Evolutionary conservation across 2,329 filamentous ascomycete species (phyloP).

Genomic region (Fusarium sacchari): DNA sequence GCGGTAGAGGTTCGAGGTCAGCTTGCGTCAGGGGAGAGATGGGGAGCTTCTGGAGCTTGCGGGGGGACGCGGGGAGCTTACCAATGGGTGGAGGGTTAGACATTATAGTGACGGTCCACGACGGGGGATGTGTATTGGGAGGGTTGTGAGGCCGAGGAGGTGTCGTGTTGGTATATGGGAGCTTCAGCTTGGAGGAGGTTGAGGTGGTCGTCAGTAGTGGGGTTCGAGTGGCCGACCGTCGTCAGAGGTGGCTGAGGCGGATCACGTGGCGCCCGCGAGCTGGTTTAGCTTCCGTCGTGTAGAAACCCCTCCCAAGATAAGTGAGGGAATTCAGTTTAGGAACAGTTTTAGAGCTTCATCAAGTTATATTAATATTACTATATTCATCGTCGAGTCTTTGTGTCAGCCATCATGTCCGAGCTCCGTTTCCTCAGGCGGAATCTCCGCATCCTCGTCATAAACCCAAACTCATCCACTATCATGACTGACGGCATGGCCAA

Average conservation of each 20-base stretch:
- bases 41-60: constrained; percentile 26
- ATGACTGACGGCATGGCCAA: constrained; percentile 76
- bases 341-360: background rate
- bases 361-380: background rate
- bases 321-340: background rate
- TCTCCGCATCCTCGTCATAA: constrained; percentile 72
- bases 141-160: constrained; percentile 29
- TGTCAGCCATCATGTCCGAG: constrained; percentile 35
- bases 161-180: constrained; percentile 40
- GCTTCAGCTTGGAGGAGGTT: constrained; percentile 45
- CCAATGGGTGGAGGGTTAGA: constrained; percentile 64
- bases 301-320: constrained; percentile 12
- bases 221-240: constrained; percentile 47
- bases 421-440: constrained; percentile 23
- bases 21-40: constrained; percentile 34
- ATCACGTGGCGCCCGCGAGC: constrained; percentile 51
- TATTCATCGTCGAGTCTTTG: background rate
- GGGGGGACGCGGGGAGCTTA: constrained; percentile 48
- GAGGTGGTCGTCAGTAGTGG: constrained; percentile 50
- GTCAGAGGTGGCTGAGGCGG: constrained; percentile 50
- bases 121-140: constrained; percentile 11
- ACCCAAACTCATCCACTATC: constrained; percentile 78
- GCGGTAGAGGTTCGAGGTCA: constrained; percentile 33
- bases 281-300: constrained; percentile 1
- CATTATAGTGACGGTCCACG: constrained; percentile 54